These are phyloP conservation scores for Cutaneotrichosporon cutaneum DNA, from an alignment of 1,284 basidiomycete species.

Conservation along the genomic window DNA sequence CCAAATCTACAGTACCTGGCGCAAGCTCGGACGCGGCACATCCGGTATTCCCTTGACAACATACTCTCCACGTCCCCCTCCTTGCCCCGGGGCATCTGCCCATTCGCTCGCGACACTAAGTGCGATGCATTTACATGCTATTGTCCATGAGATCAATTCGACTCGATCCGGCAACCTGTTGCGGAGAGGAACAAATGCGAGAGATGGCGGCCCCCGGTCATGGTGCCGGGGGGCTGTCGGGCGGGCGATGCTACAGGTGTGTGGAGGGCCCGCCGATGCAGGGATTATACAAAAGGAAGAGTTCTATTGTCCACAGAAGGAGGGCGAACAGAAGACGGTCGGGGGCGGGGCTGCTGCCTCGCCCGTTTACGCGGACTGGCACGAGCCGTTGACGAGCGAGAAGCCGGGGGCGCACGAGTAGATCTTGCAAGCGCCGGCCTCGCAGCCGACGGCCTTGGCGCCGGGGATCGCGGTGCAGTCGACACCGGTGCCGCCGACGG, in stretches of 20 bases:
- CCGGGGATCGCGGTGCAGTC: slow-evolving; percentile 67
- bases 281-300: slow-evolving; percentile 13
- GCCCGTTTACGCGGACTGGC: slow-evolving; percentile 58
- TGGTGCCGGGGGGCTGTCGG: not conserved
- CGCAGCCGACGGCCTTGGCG: slow-evolving; percentile 68
- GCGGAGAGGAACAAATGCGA: not conserved
- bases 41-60: too few relatives aligned
- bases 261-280: not conserved
- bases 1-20: too few relatives aligned
- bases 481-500: slow-evolving; percentile 62
- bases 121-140: slow-evolving; percentile 9
- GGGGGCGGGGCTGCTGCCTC: not conserved
- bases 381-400: slow-evolving; percentile 57
- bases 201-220: not conserved
- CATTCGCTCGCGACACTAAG: too few relatives aligned
- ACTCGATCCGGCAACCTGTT: slow-evolving; percentile 8
- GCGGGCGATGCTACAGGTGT: not conserved
- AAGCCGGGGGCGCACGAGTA: slow-evolving; percentile 63
- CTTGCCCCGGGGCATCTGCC: too few relatives aligned
- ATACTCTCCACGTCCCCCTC: too few relatives aligned
- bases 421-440: slow-evolving; percentile 63
- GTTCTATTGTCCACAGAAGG: slow-evolving; percentile 9
- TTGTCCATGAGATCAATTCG: slow-evolving; percentile 3
- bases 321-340: not conserved
- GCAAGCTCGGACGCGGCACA: too few relatives aligned